Conservation (phyloP, 495 filamentous ascomycete genomes). For the Trichoderma parareesei region DNA sequence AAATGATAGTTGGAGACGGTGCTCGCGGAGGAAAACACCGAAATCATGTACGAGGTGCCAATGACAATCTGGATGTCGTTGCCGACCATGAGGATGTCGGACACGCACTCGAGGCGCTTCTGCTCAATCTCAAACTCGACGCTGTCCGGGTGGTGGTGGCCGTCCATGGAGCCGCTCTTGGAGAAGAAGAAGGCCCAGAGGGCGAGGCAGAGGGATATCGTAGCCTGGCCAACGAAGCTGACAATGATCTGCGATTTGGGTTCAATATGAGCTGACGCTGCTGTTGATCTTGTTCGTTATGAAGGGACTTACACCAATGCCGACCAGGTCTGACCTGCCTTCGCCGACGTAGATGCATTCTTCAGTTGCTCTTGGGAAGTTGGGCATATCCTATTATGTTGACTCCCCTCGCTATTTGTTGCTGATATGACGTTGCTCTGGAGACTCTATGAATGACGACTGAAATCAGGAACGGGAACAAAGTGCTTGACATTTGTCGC, state of each 20-base stretch:
- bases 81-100: conserved; percentile 29
- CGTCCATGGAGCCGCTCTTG: conserved; percentile 28
- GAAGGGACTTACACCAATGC: conserved; percentile 25
- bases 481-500: too few relatives aligned
- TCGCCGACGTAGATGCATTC: conserved; percentile 21
- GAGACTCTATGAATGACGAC: too few relatives aligned
- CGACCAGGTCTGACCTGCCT: conserved; percentile 29
- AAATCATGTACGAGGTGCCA: conserved; percentile 24
- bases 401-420: not conserved
- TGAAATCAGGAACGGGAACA: too few relatives aligned
- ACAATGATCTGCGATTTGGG: conserved; percentile 21
- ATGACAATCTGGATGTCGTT: conserved; percentile 29
- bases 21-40: conserved; percentile 17
- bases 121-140: conserved; percentile 22
- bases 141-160: conserved; percentile 23
- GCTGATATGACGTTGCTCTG: too few relatives aligned
- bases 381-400: not conserved
- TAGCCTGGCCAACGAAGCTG: conserved; percentile 26
- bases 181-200: conserved; percentile 37
- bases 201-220: conserved; percentile 24
- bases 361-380: not conserved
- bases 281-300: not conserved
- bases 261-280: not conserved
- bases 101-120: conserved; percentile 26
- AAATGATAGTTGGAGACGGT: conserved; percentile 29